Evolutionary conservation across 1,139 yeast species (phyloP), one percentile per base, ranked within the genome.

Genomic region (Kurtzmaniella quercitrusa): DNA sequence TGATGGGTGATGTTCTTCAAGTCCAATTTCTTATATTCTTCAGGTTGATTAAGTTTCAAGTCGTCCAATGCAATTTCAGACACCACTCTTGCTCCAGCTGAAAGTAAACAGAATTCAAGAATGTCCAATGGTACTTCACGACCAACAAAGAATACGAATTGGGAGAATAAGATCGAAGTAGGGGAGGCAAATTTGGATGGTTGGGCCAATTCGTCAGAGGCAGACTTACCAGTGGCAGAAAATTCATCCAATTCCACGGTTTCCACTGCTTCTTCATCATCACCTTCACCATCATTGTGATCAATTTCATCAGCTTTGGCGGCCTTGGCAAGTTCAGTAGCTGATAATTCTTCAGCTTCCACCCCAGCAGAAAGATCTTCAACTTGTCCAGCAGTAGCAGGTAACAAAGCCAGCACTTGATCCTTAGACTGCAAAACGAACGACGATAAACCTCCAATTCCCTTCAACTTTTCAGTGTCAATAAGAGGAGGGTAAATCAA

Each of bases 41-140:
- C 63, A 3, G 75, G 69, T 45, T 68, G 69, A 46, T 70, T 72
- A 39, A 65, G 48, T 52, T 66, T 66, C 50, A 85, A 67, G 64
- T 85, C 95, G 60, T 93, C 98, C 48, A 90, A 65, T 6, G 95
- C 85, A 46, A 93, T 79, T 68, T 93, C 98, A 56, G 95, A 84
- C 40, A 91, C 80, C 37, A 90, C 76, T 47, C 77, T 74, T 45
- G 97, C 98, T 50, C 98, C 98, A 59, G 87, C 83, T 3, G 97
- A 80, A 48, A 90, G 73, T 48, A 91, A 82, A 53, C 91, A 77
- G 62, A 93, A 87, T 70, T 93, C 98, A 52, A 91, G 73, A 53
- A 91, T 81, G 55, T 93, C 98, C 51, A 91, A 73, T 21, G 98
- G 90, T 39, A 93, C 98, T 70, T 93, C 99, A 66, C 99, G 85